Evolutionary conservation across 805 yeast genomes (phyloP).

Genomic region (Candida anglica): DNA sequence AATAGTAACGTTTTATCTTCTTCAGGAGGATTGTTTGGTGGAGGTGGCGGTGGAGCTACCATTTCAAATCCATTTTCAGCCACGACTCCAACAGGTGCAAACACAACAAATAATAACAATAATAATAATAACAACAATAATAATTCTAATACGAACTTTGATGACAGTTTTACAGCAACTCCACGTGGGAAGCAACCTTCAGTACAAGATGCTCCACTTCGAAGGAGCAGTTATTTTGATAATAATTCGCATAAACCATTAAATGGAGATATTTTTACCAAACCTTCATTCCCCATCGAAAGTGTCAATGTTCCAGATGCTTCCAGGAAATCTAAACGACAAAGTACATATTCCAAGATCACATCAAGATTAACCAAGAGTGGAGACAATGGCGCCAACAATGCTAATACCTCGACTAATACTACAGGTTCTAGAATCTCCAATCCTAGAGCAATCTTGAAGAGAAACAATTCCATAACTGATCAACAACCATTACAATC

Average conservation of each 20-base stretch:
- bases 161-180: conserved; percentile 8
- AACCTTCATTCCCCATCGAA: conserved; percentile 22
- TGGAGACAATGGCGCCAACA: conserved; percentile 1
- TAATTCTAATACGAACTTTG: conserved; percentile 8
- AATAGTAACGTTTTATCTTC: too few relatives aligned
- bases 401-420: conserved; percentile 2
- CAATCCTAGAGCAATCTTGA: conserved; percentile 9
- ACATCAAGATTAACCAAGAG: conserved; percentile 36
- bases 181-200: conserved; percentile 14
- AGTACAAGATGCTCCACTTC: conserved; percentile 36
- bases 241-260: background rate
- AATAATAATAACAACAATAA: background rate
- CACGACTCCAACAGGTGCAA: background rate
- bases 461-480: conserved; percentile 22
- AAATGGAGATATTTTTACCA: conserved; percentile 16
- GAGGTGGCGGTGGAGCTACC: conserved; percentile 7
- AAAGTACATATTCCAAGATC: conserved; percentile 40
- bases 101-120: background rate
- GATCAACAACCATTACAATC: too few relatives aligned
- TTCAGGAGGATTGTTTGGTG: too few relatives aligned
- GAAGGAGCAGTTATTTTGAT: conserved; percentile 12
- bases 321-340: conserved; percentile 19
- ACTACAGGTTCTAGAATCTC: conserved; percentile 4
- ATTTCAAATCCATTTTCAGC: conserved; percentile 27
- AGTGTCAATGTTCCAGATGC: conserved; percentile 5